Evolutionary conservation across 257 asterid species (phyloP).

Genomic region (Solanum pimpinellifolium): DNA sequence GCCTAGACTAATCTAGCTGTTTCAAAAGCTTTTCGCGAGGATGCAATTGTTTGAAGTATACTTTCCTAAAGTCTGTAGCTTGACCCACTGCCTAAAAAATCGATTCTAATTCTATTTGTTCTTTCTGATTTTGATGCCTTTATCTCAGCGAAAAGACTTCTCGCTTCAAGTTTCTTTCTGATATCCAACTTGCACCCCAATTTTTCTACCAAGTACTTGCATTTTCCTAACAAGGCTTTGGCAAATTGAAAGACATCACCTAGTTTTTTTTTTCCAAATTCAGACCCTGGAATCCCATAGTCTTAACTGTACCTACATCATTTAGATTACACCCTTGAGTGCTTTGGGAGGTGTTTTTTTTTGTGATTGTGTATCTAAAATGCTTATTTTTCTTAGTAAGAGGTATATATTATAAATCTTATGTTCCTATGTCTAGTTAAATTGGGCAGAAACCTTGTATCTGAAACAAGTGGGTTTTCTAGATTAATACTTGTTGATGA

Average conservation of each 20-base stretch:
- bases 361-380: not conserved
- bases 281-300: not conserved
- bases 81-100: not conserved
- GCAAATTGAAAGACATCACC: not conserved
- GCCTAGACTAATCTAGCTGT: not conserved
- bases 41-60: not conserved
- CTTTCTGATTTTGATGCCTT: too few species aligned
- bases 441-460: not conserved
- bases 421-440: not conserved
- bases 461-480: not conserved
- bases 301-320: not conserved
- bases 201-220: not conserved
- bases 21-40: not conserved
- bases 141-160: not conserved
- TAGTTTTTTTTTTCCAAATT: not conserved
- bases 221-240: not conserved
- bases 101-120: too few species aligned
- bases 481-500: not conserved
- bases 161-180: not conserved
- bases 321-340: not conserved
- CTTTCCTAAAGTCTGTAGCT: not conserved
- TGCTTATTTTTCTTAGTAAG: not conserved
- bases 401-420: not conserved
- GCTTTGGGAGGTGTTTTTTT: not conserved
- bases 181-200: not conserved